These are phyloP conservation scores for Aspergillus melleus DNA, from an alignment of 2,329 filamentous ascomycete genomes.

Conservation along the genomic window DNA sequence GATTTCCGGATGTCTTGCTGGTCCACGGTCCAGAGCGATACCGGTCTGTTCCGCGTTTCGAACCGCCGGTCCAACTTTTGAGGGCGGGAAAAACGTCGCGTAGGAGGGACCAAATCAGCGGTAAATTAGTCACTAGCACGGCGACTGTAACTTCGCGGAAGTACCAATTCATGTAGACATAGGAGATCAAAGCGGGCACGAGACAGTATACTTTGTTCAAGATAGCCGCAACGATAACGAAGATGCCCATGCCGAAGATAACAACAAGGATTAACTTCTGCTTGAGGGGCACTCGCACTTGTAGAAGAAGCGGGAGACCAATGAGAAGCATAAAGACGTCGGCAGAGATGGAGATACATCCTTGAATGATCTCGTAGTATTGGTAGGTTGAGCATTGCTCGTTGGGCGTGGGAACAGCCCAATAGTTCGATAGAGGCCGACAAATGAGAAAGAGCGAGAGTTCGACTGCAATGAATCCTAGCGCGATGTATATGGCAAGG, in stretches of 20 bases:
- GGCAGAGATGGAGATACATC: constrained; percentile 47
- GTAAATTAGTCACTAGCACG: constrained; percentile 53
- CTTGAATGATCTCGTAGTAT: constrained; percentile 48
- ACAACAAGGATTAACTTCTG: constrained; percentile 45
- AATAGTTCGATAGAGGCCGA: constrained; percentile 52
- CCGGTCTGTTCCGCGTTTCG: constrained; percentile 33
- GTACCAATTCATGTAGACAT: constrained; percentile 51
- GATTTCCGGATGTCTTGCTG: constrained; percentile 28
- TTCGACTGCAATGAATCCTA: constrained; percentile 52
- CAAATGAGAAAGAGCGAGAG: constrained; percentile 54
- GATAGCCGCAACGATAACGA: constrained; percentile 51
- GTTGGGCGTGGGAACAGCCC: constrained; percentile 49
- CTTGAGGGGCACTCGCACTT: constrained; percentile 41
- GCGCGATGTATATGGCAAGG: constrained; percentile 43
- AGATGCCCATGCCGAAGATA: constrained; percentile 48
- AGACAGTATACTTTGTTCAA: constrained; percentile 52
- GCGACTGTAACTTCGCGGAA: constrained; percentile 48
- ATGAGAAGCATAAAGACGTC: constrained; percentile 46
- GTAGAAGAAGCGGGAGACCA: constrained; percentile 44
- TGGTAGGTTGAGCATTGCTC: constrained; percentile 47
- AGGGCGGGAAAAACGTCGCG: constrained; percentile 49
- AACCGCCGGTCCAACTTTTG: constrained; percentile 43
- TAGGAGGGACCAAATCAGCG: constrained; percentile 53
- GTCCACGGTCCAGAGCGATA: constrained; percentile 35
- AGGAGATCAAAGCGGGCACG: constrained; percentile 41